Percentiles rank a stretch among this genome's conserved stretches.
Evolutionary conservation across 331 rosid species (phyloP).

Genomic region (Malus hybrid): DNA sequence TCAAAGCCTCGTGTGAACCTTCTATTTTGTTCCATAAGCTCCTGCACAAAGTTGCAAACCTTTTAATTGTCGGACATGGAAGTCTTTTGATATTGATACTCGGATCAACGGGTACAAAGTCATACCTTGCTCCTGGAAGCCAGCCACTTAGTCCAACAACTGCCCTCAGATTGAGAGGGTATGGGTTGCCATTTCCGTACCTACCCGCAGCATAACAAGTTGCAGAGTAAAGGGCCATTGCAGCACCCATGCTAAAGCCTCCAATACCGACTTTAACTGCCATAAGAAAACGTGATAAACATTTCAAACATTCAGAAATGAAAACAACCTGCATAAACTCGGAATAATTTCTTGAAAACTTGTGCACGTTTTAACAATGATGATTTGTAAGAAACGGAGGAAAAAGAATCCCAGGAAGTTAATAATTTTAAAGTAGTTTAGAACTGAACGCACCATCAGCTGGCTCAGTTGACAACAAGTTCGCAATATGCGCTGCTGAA

Average conservation of each 20-base stretch:
- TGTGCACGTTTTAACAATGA: not conserved
- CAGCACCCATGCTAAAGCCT: constrained; percentile 96
- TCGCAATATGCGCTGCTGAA: constrained; percentile 78
- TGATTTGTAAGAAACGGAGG: not conserved
- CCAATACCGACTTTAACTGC: constrained; percentile 91
- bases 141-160: constrained; percentile 84
- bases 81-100: not conserved
- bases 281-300: constrained; percentile 16
- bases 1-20: constrained; percentile 63
- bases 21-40: constrained; percentile 72
- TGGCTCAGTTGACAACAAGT: constrained; percentile 81
- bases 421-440: not conserved
- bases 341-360: not conserved
- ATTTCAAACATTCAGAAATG: constrained; percentile 9
- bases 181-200: constrained; percentile 67
- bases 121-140: constrained; percentile 90
- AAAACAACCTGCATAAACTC: not conserved
- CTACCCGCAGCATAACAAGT: constrained; percentile 75
- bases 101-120: not conserved
- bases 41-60: constrained; percentile 30
- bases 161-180: constrained; percentile 65
- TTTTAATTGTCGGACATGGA: constrained; percentile 3
- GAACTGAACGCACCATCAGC: constrained; percentile 51
- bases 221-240: constrained; percentile 84
- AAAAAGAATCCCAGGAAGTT: not conserved